Percentiles rank a stretch among this genome's conserved stretches.
These are phyloP conservation scores for Colletotrichum gloeosporioides DNA, from an alignment of 2,329 filamentous ascomycete genomes.

Conservation along the genomic window DNA sequence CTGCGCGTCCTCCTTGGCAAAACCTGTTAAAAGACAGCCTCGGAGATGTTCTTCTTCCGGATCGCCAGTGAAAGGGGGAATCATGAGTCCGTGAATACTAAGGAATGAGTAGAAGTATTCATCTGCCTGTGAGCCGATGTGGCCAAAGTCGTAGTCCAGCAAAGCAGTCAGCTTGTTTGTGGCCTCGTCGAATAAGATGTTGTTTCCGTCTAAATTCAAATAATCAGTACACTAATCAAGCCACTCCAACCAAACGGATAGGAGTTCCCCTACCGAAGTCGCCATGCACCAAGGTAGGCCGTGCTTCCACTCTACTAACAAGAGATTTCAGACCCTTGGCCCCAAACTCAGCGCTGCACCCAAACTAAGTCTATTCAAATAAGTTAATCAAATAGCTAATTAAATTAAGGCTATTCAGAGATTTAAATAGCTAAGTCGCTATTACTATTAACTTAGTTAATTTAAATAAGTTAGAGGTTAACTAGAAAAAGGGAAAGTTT, in stretches of 20 bases:
- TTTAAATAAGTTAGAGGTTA: too few species aligned
- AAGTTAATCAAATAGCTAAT: too few species aligned
- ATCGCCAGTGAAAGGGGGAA: neutral
- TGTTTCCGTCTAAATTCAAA: neutral
- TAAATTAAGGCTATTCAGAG: too few species aligned
- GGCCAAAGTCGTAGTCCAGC: neutral
- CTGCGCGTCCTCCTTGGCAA: rapidly evolving
- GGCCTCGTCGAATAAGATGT: neutral
- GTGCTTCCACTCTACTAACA: neutral
- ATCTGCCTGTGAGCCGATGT: neutral
- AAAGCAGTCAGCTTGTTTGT: neutral
- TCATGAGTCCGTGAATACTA: neutral
- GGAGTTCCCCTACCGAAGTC: neutral
- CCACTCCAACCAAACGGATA: neutral
- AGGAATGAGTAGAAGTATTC: neutral
- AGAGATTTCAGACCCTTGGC: neutral
- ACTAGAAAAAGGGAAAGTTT: too few species aligned
- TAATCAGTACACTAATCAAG: neutral
- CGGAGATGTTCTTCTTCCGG: neutral
- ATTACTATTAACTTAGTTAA: too few species aligned
- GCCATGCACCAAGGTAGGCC: neutral
- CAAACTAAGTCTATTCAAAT: too few species aligned
- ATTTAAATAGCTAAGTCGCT: too few species aligned
- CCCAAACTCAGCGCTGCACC: too few species aligned
- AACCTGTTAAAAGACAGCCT: neutral